phyloP scores from a whole-genome alignment of 2,329 filamentous ascomycete genomes.

The Claviceps africana region DNA sequence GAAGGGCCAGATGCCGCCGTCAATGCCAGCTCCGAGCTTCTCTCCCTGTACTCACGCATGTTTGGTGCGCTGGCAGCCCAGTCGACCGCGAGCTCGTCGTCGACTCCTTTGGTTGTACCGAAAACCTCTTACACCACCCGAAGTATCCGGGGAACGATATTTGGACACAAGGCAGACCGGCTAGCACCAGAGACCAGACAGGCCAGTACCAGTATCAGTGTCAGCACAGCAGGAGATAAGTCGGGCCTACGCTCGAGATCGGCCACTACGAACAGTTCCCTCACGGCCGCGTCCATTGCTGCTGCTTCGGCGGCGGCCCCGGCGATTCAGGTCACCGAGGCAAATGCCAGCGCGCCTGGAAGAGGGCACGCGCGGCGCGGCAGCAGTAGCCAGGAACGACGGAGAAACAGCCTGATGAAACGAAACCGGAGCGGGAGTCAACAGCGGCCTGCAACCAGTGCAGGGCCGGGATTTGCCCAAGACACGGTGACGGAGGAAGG shows the following conservation, averaged over 20 bases:
- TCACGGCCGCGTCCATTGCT: constrained; percentile 6
- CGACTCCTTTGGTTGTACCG: constrained; percentile 34
- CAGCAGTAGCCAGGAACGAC: constrained; percentile 22
- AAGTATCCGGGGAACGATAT: constrained; percentile 62
- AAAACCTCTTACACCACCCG: constrained; percentile 59
- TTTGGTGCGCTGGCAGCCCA: constrained; percentile 49
- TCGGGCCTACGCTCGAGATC: constrained; percentile 16
- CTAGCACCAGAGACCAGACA: constrained; percentile 28
- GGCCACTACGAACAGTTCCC: constrained; percentile 31
- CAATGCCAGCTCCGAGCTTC: constrained; percentile 72
- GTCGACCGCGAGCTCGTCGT: constrained; percentile 23
- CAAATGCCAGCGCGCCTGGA: constrained; percentile 29
- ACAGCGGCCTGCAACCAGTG: constrained; percentile 30
- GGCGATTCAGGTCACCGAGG: constrained; percentile 63
- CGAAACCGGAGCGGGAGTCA: constrained; percentile 36
- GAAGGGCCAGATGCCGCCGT: constrained; percentile 78
- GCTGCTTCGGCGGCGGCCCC: constrained; percentile 35
- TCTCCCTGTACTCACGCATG: constrained; percentile 67
- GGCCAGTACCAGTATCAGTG: constrained; percentile 19
- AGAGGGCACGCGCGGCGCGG: constrained; percentile 17
- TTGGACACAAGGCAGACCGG: constrained; percentile 44
- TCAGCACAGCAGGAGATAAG: constrained; percentile 23
- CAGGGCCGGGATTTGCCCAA: constrained; percentile 20
- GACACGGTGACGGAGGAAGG: constrained; percentile 36
- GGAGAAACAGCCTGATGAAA: constrained; percentile 39